Percentiles rank a stretch among this genome's conserved stretches.
phyloP scores from a whole-genome alignment of 176 grass and related monocot species.

The Bothriochloa decipiens region DNA sequence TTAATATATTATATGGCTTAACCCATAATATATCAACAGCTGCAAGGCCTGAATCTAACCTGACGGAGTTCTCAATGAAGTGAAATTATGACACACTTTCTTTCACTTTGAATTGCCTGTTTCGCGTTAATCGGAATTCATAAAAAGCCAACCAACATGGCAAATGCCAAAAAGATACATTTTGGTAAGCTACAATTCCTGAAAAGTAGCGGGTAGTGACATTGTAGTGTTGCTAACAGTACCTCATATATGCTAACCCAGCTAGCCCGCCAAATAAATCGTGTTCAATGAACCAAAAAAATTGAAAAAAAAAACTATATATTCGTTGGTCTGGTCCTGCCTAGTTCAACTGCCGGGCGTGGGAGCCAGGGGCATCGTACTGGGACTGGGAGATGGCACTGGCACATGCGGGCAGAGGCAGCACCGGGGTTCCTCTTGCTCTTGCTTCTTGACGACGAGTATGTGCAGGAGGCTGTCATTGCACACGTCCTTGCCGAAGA shows the following conservation, averaged over 20 bases:
- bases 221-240: neutral
- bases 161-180: neutral
- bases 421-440: neutral
- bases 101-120: neutral
- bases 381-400: neutral
- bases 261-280: neutral
- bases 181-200: neutral
- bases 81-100: neutral
- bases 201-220: neutral
- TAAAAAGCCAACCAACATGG: neutral
- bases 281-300: neutral
- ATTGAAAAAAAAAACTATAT: neutral
- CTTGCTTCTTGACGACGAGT: conserved; percentile 25
- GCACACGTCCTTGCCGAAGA: conserved; percentile 25
- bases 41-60: neutral
- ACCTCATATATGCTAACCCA: neutral
- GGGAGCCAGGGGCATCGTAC: neutral
- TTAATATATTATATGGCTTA: too few relatives aligned
- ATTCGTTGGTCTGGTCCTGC: neutral
- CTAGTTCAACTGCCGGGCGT: neutral
- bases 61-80: neutral
- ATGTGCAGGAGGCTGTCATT: conserved; percentile 47
- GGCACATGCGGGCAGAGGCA: neutral
- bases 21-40: too few relatives aligned
- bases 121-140: neutral